Base-by-base conservation (phyloP, 768 basidiomycete genomes). In the Pulveroboletus sp. region DNA sequence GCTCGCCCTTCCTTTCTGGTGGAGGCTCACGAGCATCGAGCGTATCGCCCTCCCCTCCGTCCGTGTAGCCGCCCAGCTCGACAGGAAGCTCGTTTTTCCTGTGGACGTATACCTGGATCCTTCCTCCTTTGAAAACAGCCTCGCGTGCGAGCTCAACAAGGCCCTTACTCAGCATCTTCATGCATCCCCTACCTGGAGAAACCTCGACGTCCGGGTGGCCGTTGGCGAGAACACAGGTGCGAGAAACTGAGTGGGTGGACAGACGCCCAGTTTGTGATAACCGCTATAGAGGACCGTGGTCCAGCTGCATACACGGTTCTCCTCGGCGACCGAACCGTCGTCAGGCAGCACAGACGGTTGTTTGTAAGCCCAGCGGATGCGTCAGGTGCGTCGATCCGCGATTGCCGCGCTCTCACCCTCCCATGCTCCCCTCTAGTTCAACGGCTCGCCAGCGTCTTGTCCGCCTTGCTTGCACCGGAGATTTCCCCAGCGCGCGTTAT, bases 11-110 rank as follows among this genome's bases (percentile, higher is more conserved):
- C 96, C 96, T 3, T 76, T 91, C 42, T 99, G 96, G 96, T 97
- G 93, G 92, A 76, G 75, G 43, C 85, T 88, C 23, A 98, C 96
- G 5, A 89, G 88, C 55, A 95, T 98, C 24, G 79, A 93, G 61
- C 81, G 94, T 23, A 74, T 88, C 14, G 72, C 85, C 0, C 72
- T 96, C 12, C 91, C 94, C 2, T 71, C 75, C 8, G 67, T 70
- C 36, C 77, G 80, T 19, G 83, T 93, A 29, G 65, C 66, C 34
- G 73, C 75, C 6, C 76, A 83, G 57, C 72, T 78, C 36, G 65
- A 69, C 40, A 73, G 71, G 50, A 63, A 68, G 32, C 70, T 81
- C 19, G 49, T 59, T 19, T 71, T 83, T 43, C 79, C 82, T 9
- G 42, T 70, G 26, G 36, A 58, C 12, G 64, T 83, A 43, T 68